Base-by-base conservation (phyloP, 257 asterid species). In the Gentiana straminea region DNA sequence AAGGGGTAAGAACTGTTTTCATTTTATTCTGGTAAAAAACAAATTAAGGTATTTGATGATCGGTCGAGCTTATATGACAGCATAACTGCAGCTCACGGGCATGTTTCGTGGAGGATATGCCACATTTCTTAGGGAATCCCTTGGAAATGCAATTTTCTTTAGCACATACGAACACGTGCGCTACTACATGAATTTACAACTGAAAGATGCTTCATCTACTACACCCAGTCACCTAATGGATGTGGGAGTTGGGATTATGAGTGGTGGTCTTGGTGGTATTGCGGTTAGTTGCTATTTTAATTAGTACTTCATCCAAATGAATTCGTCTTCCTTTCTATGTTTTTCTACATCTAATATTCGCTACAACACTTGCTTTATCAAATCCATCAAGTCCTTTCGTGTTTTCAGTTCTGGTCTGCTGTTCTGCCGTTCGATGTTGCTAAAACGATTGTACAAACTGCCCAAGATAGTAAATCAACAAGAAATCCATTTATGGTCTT, bases 191-290 rank as follows among this genome's bases (percentile, higher is more conserved):
- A 94, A 68, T 74, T 72, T 59, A 59, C 71, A 72, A 59, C 65
- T 82, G 58, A 71, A 81, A 69, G 86, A 76, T 70, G 65, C 79
- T 72, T 70, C 89, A 65, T 62, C 80, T 64, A 68, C 67, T 72
- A 68, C 67, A 68, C 69, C 63, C 41, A 59, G 63, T 59, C 90
- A 68, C 63, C 72, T 87, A 72, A 51, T 69, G 65, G 96, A 91
- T 70, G 81, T 78, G 55, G 95, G 90, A 59, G 64, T 84, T 57
- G 95, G 96, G 68, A 81, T 87, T 53, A 61, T 83, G 72, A 87
- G 86, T 74, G 98, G 95, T 60, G 96, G 96, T 63, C 57, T 84
- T 71, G 83, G 93, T 65, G 98, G 96, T 52, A 81, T 91, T 46
- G 84, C 72, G 43, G 95, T 87, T 67, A 75, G 91, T 73, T 41